A percentile compares a stretch with the other conserved stretches of the same genome.
These are phyloP conservation scores for Candida coleopterorum DNA, from an alignment of 805 yeast species.

Conservation along the genomic window DNA sequence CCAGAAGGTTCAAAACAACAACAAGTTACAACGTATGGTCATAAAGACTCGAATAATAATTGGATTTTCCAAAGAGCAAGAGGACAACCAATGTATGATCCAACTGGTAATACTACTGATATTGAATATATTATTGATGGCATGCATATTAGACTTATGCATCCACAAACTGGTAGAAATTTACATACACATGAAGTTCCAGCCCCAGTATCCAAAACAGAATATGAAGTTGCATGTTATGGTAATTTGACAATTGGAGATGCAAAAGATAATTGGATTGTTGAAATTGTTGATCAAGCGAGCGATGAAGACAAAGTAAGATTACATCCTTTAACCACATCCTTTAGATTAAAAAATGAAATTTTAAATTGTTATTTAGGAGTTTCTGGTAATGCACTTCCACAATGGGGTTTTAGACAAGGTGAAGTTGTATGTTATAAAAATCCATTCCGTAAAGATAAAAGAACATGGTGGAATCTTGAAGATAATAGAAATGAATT, in stretches of 20 bases:
- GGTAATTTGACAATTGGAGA: constrained; percentile 66
- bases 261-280: constrained; percentile 69
- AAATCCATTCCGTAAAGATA: constrained; percentile 65
- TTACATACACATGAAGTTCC: constrained; percentile 66
- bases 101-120: constrained; percentile 25
- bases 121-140: constrained; percentile 50
- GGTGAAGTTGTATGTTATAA: constrained; percentile 87
- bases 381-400: constrained; percentile 75
- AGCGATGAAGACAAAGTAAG: constrained; percentile 48
- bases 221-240: constrained; percentile 67
- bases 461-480: constrained; percentile 86
- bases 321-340: constrained; percentile 78
- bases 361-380: constrained; percentile 79
- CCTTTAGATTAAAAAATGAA: constrained; percentile 69
- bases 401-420: constrained; percentile 97
- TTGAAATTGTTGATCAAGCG: constrained; percentile 60
- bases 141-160: constrained; percentile 56
- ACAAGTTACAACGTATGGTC: constrained; percentile 43
- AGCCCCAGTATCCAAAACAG: constrained; percentile 55
- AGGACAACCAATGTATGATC: constrained; percentile 28
- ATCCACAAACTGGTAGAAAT: constrained; percentile 58
- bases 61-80: constrained; percentile 48
- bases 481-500: constrained; percentile 62
- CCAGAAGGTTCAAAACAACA: constrained; percentile 47
- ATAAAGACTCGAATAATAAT: constrained; percentile 42